Conservation (phyloP, 2,329 filamentous ascomycete species). For the Pestalotiopsis sp. region DNA sequence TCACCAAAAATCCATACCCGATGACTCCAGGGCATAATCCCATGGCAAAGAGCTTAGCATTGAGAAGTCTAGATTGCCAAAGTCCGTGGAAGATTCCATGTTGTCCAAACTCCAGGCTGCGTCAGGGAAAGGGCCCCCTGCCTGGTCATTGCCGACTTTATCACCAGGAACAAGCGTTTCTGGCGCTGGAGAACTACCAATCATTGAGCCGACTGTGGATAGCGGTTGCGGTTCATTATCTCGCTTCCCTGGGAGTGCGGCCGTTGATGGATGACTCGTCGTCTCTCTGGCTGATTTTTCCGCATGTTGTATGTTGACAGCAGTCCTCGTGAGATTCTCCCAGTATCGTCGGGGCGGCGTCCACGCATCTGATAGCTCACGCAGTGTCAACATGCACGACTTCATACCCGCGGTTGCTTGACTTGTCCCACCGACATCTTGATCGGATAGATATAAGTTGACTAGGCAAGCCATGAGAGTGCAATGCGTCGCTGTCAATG, state of each 20-base stretch:
- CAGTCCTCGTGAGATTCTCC: not conserved
- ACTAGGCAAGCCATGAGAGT: not conserved
- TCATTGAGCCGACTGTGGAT: not conserved
- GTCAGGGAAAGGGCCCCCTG: not conserved
- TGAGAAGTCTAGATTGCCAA: not conserved
- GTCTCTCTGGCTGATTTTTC: not conserved
- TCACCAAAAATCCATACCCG: not conserved
- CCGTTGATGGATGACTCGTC: not conserved
- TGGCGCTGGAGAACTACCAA: not conserved
- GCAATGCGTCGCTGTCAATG: not conserved
- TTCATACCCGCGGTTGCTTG: not conserved
- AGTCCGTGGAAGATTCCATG: not conserved
- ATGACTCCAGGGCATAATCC: not conserved
- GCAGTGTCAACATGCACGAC: not conserved
- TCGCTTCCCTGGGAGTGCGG: not conserved
- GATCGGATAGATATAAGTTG: not conserved
- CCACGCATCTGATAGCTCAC: not conserved
- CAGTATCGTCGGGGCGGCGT: not conserved
- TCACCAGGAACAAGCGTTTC: not conserved
- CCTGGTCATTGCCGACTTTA: not conserved
- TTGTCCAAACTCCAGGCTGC: not conserved
- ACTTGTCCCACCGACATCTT: not conserved
- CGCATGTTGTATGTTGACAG: not conserved
- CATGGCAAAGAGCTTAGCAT: not conserved
- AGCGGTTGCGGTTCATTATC: not conserved